Percentiles rank a stretch among this genome's conserved stretches.
phyloP scores from a whole-genome alignment of 2,329 filamentous ascomycete genomes.

The Beauveria sp. region DNA sequence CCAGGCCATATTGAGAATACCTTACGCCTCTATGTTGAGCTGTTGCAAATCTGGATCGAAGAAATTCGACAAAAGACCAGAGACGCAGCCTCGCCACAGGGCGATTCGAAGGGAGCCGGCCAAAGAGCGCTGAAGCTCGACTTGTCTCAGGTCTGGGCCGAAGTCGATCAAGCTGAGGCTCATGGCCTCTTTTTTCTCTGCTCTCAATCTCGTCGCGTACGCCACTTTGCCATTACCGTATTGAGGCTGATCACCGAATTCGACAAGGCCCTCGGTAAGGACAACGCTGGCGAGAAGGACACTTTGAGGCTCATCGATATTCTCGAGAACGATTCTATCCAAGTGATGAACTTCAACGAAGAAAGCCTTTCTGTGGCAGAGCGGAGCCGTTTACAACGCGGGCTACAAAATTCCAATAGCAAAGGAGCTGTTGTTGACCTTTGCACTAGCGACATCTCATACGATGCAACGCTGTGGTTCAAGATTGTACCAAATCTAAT shows the following conservation, averaged over 20 bases:
- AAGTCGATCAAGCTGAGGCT: conserved; percentile 94
- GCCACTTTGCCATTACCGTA: conserved; percentile 86
- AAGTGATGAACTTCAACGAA: conserved; percentile 86
- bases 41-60: conserved; percentile 95
- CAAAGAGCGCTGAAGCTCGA: conserved; percentile 73
- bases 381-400: conserved; percentile 82
- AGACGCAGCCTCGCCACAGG: conserved; percentile 58
- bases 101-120: conserved; percentile 56
- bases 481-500: conserved; percentile 97
- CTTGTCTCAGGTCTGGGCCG: conserved; percentile 78
- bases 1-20: conserved; percentile 93
- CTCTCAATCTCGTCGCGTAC: conserved; percentile 84
- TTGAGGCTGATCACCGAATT: conserved; percentile 89
- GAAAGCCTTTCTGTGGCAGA: conserved; percentile 88
- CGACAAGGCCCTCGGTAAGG: conserved; percentile 76
- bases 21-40: conserved; percentile 81
- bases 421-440: conserved; percentile 86
- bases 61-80: conserved; percentile 83
- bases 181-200: conserved; percentile 96
- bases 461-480: conserved; percentile 93
- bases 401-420: conserved; percentile 74
- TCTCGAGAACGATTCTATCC: conserved; percentile 78
- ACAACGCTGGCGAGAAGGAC: conserved; percentile 48
- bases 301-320: conserved; percentile 78
- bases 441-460: conserved; percentile 89